These are phyloP conservation scores for Sabuloglossum arenarium DNA, from an alignment of 495 filamentous ascomycete genomes.

Conservation along the genomic window DNA sequence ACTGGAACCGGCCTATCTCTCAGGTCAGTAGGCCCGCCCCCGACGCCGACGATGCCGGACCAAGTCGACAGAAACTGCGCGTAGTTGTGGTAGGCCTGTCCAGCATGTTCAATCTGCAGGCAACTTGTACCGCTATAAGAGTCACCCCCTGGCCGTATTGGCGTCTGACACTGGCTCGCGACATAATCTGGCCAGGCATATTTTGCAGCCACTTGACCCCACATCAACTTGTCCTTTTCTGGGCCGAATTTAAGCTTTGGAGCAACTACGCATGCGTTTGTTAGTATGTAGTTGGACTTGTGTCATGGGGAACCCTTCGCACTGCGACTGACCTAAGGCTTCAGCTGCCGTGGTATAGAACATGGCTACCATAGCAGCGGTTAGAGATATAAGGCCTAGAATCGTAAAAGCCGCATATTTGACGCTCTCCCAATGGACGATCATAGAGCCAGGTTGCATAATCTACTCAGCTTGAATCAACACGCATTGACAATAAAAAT, in stretches of 20 bases:
- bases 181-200: constrained; percentile 39
- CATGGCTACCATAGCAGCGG: constrained; percentile 38
- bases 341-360: constrained; percentile 57
- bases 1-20: constrained; percentile 26
- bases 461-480: constrained; percentile 17
- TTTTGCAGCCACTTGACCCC: constrained; percentile 30
- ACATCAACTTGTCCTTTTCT: constrained; percentile 22
- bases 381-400: constrained; percentile 34
- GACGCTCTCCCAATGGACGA: constrained; percentile 42
- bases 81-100: constrained; percentile 35
- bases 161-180: constrained; percentile 31
- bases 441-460: constrained; percentile 40
- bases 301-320: not conserved
- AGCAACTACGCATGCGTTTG: constrained; percentile 22
- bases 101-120: constrained; percentile 40
- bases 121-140: constrained; percentile 28
- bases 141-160: constrained; percentile 25
- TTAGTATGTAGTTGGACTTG: not conserved
- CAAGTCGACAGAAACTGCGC: constrained; percentile 26
- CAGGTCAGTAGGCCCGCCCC: constrained; percentile 19
- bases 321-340: constrained; percentile 26
- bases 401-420: constrained; percentile 36
- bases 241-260: constrained; percentile 38
- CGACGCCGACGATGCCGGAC: constrained; percentile 19
- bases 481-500: constrained; percentile 9